phyloP scores from a whole-genome alignment of 768 basidiomycete species.

The Astraeus odoratus region DNA sequence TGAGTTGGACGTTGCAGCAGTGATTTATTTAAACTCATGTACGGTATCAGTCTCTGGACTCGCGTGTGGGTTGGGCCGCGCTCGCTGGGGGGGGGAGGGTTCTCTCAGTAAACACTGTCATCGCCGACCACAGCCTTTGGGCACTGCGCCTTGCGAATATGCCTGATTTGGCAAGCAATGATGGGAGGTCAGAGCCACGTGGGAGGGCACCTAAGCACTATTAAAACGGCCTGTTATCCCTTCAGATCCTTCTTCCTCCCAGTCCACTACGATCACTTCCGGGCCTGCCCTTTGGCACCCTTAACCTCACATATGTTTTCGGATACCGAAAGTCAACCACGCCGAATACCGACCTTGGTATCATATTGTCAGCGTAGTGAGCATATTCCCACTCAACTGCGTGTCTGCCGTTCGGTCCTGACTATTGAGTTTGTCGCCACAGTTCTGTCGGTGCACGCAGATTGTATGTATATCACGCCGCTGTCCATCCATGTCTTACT shows the following conservation, averaged over 20 bases:
- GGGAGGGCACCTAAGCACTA: constrained; percentile 1
- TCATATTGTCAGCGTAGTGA: constrained; percentile 68
- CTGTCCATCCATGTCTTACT: background rate
- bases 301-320: constrained; percentile 23
- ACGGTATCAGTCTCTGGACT: too few species aligned
- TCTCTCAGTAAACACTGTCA: too few species aligned
- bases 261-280: background rate
- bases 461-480: constrained; percentile 37
- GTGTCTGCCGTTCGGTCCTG: background rate
- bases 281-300: background rate
- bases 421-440: constrained; percentile 10
- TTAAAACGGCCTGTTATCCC: constrained; percentile 10
- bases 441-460: constrained; percentile 58
- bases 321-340: constrained; percentile 27
- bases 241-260: background rate
- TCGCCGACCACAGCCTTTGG: too few species aligned
- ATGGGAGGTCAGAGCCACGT: constrained; percentile 3
- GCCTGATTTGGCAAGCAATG: constrained; percentile 14
- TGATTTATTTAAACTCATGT: too few species aligned
- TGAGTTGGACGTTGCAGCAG: too few species aligned
- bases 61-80: too few species aligned
- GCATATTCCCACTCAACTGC: constrained; percentile 14
- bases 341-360: constrained; percentile 57
- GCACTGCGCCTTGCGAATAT: constrained; percentile 1
- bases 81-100: too few species aligned